Evolutionary conservation across 1,284 basidiomycete genomes (phyloP).

Genomic region (Omphalotus olearius): DNA sequence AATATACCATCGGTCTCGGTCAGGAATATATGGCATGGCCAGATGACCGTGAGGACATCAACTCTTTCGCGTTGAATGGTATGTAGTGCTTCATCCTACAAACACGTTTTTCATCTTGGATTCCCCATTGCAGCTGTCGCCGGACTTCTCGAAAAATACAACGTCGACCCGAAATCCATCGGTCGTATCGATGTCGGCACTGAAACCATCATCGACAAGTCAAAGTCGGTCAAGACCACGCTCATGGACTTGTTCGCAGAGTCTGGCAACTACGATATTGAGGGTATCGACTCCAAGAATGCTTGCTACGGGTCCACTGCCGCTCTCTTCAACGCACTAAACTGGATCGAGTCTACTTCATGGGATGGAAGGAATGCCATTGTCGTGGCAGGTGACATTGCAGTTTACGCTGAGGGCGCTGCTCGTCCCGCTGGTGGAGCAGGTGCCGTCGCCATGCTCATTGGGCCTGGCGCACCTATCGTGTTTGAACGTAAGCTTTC

Average conservation of each 20-base stretch:
- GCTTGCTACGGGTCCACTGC: constrained; percentile 99
- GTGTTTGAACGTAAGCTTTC: constrained; percentile 88
- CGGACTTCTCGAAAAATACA: constrained; percentile 89
- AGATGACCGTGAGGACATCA: constrained; percentile 98
- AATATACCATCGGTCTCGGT: constrained; percentile 99
- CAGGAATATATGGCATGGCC: constrained; percentile 98
- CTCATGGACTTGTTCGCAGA: constrained; percentile 97
- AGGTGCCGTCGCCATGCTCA: constrained; percentile 91
- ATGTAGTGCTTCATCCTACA: constrained; percentile 24
- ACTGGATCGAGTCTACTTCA: constrained; percentile 95
- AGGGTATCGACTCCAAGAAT: constrained; percentile 99
- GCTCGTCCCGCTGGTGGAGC: constrained; percentile 97
- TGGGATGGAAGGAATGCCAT: constrained; percentile 99
- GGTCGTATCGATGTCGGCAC: constrained; percentile 98
- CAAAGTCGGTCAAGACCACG: constrained; percentile 97
- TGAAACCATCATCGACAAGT: constrained; percentile 99
- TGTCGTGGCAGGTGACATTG: constrained; percentile 96
- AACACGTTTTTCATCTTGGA: neutral
- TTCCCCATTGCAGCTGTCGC: constrained; percentile 57
- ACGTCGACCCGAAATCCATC: constrained; percentile 94
- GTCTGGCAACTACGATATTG: constrained; percentile 94
- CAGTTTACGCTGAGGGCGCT: constrained; percentile 94
- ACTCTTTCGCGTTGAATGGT: constrained; percentile 96
- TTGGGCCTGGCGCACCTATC: constrained; percentile 94
- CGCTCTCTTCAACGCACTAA: constrained; percentile 95